These are phyloP conservation scores for Purshia tridentata DNA, from an alignment of 306 rosid genomes.

Conservation along the genomic window DNA sequence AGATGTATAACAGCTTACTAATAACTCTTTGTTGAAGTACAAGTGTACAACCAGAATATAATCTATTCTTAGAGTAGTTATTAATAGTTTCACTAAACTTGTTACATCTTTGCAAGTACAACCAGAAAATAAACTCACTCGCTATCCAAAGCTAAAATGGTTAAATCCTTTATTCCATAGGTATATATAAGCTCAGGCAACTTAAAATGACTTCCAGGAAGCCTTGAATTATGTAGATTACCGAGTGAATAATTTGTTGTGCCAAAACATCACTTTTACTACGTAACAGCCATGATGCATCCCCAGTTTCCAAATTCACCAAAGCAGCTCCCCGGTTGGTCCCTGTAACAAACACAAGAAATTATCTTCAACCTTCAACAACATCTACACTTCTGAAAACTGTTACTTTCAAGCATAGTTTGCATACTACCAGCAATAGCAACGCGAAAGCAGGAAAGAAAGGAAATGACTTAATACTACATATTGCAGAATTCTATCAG, in stretches of 20 bases:
- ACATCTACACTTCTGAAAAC: neutral
- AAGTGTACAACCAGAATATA: neutral
- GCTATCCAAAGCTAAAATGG: neutral
- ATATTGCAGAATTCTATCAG: neutral
- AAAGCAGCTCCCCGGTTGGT: conserved; percentile 72
- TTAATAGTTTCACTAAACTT: neutral
- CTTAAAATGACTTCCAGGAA: neutral
- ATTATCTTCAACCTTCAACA: neutral
- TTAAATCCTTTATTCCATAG: neutral
- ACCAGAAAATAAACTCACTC: neutral
- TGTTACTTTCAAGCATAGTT: neutral
- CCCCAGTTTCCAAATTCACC: conserved; percentile 71
- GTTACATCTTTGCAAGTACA: neutral
- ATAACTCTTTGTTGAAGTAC: neutral
- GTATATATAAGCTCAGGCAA: neutral
- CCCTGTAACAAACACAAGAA: conserved; percentile 46
- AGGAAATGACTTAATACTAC: neutral
- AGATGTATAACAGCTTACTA: neutral
- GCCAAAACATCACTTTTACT: conserved; percentile 90
- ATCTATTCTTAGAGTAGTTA: neutral
- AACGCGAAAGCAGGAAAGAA: neutral
- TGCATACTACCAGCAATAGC: neutral
- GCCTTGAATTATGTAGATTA: conserved; percentile 27
- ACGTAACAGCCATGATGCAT: conserved; percentile 60
- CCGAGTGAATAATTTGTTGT: conserved; percentile 71